Conservation (phyloP, 345 rosid genomes). For the Stellera chamaejasme region DNA sequence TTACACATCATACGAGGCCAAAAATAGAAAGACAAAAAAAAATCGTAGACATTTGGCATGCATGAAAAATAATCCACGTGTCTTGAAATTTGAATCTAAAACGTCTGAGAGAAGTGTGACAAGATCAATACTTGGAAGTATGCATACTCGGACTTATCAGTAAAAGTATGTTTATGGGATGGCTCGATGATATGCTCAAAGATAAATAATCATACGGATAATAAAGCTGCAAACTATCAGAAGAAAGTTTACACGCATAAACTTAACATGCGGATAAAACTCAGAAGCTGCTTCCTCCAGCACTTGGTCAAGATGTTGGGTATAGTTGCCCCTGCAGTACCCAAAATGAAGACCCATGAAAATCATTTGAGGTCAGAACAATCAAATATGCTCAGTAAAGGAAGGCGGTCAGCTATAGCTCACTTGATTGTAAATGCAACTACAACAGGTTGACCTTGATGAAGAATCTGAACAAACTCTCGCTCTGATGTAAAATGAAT, state of each 20-base stretch:
- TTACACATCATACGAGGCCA: constrained; percentile 16
- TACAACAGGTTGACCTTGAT: constrained; percentile 64
- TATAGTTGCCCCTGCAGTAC: constrained; percentile 65
- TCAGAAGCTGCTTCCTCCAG: constrained; percentile 87
- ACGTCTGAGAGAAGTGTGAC: no score
- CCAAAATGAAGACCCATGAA: constrained; percentile 4
- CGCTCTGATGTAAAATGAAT: constrained; percentile 84
- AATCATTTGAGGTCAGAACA: background rate
- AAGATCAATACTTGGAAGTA: no score
- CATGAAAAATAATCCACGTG: no score
- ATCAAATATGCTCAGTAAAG: background rate
- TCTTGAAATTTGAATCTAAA: no score
- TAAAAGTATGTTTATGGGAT: background rate
- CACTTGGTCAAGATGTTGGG: constrained; percentile 76
- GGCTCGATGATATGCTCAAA: background rate
- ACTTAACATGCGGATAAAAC: constrained; percentile 75
- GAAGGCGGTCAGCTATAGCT: constrained; percentile 8
- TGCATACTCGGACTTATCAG: background rate
- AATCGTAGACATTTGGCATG: no score
- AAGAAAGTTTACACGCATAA: constrained; percentile 59
- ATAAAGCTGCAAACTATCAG: background rate
- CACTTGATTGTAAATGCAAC: constrained; percentile 88
- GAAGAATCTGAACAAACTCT: constrained; percentile 89
- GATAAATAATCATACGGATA: background rate
- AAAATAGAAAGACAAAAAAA: background rate